Percentiles rank a stretch among this genome's conserved stretches.
Evolutionary conservation across 2,329 filamentous ascomycete genomes (phyloP).

Genomic region (Microcyclospora pomicola): DNA sequence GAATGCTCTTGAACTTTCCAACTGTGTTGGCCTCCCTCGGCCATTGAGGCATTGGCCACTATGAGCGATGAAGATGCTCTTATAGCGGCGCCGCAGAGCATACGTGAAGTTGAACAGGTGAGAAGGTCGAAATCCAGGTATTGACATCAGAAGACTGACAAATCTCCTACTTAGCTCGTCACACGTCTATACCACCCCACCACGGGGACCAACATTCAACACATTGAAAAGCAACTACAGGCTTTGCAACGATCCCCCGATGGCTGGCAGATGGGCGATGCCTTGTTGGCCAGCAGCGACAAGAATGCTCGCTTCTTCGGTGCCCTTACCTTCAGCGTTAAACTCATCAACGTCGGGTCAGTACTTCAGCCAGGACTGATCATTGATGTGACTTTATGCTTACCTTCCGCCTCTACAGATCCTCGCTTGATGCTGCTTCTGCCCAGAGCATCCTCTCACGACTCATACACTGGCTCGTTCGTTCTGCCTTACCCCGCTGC

Average conservation of each 20-base stretch:
- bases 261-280: slow-evolving; percentile 76
- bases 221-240: slow-evolving; percentile 62
- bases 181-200: slow-evolving; percentile 37
- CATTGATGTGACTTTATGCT: slow-evolving; percentile 10
- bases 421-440: slow-evolving; percentile 41
- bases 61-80: slow-evolving; percentile 2
- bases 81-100: slow-evolving; percentile 4
- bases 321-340: slow-evolving; percentile 82
- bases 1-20: no score
- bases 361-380: slow-evolving; percentile 20
- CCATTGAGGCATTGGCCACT: background rate
- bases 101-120: slow-evolving; percentile 4
- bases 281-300: slow-evolving; percentile 53
- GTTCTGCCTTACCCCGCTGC: slow-evolving; percentile 1
- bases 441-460: slow-evolving; percentile 46
- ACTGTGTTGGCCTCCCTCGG: no score
- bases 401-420: slow-evolving; percentile 14
- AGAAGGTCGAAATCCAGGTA: background rate
- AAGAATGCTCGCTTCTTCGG: slow-evolving; percentile 82
- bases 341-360: slow-evolving; percentile 52
- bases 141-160: background rate
- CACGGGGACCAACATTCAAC: slow-evolving; percentile 30
- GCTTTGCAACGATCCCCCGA: slow-evolving; percentile 62
- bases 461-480: slow-evolving; percentile 49
- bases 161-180: slow-evolving; percentile 26